Evolutionary conservation across 2,329 filamentous ascomycete genomes (phyloP).

Genomic region (Teratosphaeriaceae sp.): DNA sequence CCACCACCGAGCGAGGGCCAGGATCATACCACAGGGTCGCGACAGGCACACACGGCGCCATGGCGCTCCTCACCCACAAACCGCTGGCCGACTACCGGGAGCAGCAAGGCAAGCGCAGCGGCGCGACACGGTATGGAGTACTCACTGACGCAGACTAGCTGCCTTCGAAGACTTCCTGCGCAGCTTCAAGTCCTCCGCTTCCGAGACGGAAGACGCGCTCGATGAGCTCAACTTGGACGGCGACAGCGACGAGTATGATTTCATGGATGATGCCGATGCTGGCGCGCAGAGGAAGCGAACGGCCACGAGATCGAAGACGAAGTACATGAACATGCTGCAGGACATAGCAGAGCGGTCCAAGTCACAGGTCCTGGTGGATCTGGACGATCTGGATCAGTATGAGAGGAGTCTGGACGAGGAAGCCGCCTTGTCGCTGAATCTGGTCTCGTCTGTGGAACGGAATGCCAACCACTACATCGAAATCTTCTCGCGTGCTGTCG

Average conservation of each 20-base stretch:
- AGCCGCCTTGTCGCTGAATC: conserved; percentile 47
- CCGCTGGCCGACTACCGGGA: conserved; percentile 78
- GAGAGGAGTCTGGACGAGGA: conserved; percentile 61
- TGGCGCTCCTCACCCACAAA: conserved; percentile 80
- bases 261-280: conserved; percentile 69
- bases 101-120: conserved; percentile 66
- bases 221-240: conserved; percentile 81
- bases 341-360: conserved; percentile 73
- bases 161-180: conserved; percentile 83
- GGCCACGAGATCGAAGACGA: conserved; percentile 55
- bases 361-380: conserved; percentile 74
- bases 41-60: conserved; percentile 35
- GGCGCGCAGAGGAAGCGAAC: conserved; percentile 33
- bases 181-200: conserved; percentile 77
- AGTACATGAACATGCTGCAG: conserved; percentile 85
- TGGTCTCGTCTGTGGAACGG: conserved; percentile 77
- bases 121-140: background rate
- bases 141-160: conserved; percentile 44
- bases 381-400: conserved; percentile 83
- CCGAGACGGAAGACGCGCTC: conserved; percentile 70
- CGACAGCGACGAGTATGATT: conserved; percentile 87
- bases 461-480: conserved; percentile 97
- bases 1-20: background rate
- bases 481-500: conserved; percentile 78
- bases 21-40: background rate